Percentiles rank a stretch among this genome's conserved stretches.
These are phyloP conservation scores for Rhizophagus sp. DNA, from an alignment of 192 early-diverging fungal species.

Conservation along the genomic window DNA sequence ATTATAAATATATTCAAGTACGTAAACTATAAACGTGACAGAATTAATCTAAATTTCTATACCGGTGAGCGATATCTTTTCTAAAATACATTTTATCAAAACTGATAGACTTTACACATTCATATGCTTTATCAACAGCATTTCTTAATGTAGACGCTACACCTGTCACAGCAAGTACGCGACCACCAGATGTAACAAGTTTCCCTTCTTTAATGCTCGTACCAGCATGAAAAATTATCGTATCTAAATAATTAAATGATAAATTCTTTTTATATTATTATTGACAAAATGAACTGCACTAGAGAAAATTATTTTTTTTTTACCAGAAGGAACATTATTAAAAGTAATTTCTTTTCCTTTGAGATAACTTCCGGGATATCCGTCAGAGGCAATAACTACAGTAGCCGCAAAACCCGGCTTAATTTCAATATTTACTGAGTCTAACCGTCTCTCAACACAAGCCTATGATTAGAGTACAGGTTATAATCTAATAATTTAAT, in stretches of 20 bases:
- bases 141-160: conserved; percentile 68
- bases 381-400: conserved; percentile 88
- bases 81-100: conserved; percentile 91
- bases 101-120: conserved; percentile 58
- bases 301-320: conserved; percentile 30
- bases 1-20: background rate
- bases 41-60: background rate
- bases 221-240: conserved; percentile 92
- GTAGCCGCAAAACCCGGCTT: conserved; percentile 82
- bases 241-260: conserved; percentile 33
- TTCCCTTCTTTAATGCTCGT: conserved; percentile 61
- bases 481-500: background rate
- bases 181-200: conserved; percentile 88
- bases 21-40: background rate
- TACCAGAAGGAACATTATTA: conserved; percentile 40
- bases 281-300: background rate
- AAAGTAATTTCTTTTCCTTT: conserved; percentile 81
- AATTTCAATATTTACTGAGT: conserved; percentile 77
- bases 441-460: conserved; percentile 85
- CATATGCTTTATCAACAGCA: conserved; percentile 83
- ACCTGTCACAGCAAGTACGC: conserved; percentile 92
- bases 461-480: conserved; percentile 47
- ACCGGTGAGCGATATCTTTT: conserved; percentile 88
- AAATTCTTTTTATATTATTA: background rate
- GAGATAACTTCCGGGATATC: conserved; percentile 88